phyloP scores from a whole-genome alignment of 352 stramenopile species.

The Pythium myriotylum region DNA sequence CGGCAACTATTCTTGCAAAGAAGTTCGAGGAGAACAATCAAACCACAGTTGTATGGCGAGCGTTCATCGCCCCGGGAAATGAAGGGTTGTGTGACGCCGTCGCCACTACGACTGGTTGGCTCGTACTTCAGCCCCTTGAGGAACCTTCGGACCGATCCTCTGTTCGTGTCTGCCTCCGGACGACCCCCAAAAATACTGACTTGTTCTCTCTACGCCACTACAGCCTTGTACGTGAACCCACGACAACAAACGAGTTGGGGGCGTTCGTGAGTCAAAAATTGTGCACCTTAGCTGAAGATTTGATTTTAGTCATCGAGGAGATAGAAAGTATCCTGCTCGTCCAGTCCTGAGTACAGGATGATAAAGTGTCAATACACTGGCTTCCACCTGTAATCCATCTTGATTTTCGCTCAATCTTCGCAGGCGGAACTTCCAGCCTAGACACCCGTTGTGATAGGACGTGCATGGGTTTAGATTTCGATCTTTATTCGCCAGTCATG shows the following conservation, averaged over 20 bases:
- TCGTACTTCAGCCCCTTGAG: background rate
- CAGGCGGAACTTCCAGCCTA: no score
- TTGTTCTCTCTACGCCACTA: background rate
- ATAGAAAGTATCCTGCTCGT: slow-evolving; percentile 18
- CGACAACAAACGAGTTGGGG: background rate
- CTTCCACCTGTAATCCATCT: no score
- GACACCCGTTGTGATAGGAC: no score
- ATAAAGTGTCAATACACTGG: no score
- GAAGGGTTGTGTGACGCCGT: slow-evolving; percentile 2
- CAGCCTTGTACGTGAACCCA: slow-evolving; percentile 12
- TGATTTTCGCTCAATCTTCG: no score
- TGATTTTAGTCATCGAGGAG: slow-evolving; percentile 7
- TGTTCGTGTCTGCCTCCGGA: slow-evolving; percentile 4
- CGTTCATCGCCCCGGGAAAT: background rate
- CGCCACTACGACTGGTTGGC: slow-evolving; percentile 13
- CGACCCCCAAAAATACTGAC: background rate
- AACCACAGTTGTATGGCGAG: slow-evolving; percentile 4
- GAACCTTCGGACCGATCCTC: background rate
- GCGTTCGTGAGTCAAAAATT: slow-evolving; percentile 16
- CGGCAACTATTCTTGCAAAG: background rate
- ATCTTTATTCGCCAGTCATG: no score
- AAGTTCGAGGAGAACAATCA: background rate
- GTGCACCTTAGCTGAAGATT: slow-evolving; percentile 17
- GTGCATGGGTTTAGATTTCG: no score
- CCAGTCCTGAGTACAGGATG: no score